Evolutionary conservation across 192 early-diverging fungal species (phyloP).

Genomic region (Entomortierella parvispora): DNA sequence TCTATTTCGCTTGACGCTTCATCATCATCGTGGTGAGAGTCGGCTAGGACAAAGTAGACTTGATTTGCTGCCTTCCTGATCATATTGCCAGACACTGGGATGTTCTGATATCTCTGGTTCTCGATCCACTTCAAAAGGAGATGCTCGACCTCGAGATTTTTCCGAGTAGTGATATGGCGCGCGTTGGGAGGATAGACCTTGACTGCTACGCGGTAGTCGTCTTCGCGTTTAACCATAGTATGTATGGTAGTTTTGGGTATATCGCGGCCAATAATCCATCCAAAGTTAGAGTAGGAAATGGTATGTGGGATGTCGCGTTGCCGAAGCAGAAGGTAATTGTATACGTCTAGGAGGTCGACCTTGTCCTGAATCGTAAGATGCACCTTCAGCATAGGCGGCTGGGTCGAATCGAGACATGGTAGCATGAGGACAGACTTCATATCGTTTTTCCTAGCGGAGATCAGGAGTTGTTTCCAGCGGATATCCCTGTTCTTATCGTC

Average conservation of each 20-base stretch:
- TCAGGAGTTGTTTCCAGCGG: too few species aligned
- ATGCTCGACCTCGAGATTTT: neutral
- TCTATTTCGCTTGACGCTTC: neutral
- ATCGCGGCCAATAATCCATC: neutral
- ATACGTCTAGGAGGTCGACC: slow-evolving; percentile 14
- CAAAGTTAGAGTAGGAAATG: too few species aligned
- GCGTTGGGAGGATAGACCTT: neutral
- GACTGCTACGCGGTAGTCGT: neutral
- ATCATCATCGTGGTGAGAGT: slow-evolving; percentile 1
- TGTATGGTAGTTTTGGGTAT: neutral
- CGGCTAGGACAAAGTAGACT: neutral
- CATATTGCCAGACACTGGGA: neutral
- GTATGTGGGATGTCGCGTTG: neutral
- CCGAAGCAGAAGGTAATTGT: slow-evolving; percentile 1
- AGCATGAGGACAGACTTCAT: neutral
- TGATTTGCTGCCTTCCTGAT: neutral
- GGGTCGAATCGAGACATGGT: neutral
- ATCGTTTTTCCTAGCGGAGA: neutral
- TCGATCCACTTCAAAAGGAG: slow-evolving; percentile 3
- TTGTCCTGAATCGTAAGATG: neutral
- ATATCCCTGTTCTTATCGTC: too few species aligned
- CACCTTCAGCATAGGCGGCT: neutral
- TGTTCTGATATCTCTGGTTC: neutral
- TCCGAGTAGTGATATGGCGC: neutral
- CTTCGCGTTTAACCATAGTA: neutral